These are phyloP conservation scores for Rhodotorula diobovata DNA, from an alignment of 768 basidiomycete genomes.

Conservation along the genomic window DNA sequence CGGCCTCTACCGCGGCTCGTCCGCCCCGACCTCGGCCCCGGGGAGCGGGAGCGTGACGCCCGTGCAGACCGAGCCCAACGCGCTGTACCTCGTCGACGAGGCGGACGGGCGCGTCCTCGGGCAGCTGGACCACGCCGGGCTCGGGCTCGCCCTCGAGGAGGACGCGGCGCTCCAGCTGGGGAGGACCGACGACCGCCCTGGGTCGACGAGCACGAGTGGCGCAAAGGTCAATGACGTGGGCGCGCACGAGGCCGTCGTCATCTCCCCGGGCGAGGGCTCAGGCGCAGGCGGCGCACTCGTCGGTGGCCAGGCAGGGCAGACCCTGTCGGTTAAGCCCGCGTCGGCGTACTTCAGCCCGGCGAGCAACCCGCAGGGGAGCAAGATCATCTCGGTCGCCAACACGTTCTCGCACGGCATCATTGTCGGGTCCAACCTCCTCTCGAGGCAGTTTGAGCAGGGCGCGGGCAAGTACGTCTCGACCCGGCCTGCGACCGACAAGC, in stretches of 20 bases:
- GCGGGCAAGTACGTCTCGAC: conserved; percentile 10
- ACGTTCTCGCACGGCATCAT: conserved; percentile 20
- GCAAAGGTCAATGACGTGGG: conserved; percentile 3
- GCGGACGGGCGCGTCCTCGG: conserved; percentile 14
- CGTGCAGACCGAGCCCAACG: not conserved
- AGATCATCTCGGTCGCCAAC: conserved; percentile 22
- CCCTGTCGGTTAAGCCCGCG: conserved; percentile 14
- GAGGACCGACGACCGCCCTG: not conserved
- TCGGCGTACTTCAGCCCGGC: conserved; percentile 23
- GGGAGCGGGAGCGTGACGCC: not conserved
- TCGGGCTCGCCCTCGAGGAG: conserved; percentile 10
- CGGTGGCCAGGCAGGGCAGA: not conserved
- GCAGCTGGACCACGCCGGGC: not conserved
- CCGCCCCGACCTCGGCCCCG: too few species aligned
- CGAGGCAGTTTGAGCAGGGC: conserved; percentile 3
- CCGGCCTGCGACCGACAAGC: conserved; percentile 15
- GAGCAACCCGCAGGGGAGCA: conserved; percentile 10
- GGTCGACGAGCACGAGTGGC: not conserved
- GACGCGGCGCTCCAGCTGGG: not conserved
- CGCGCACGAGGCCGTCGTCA: conserved; percentile 31
- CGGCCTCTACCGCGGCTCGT: not conserved
- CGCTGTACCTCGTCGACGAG: conserved; percentile 35
- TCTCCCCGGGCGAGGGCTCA: conserved; percentile 6
- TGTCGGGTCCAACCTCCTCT: conserved; percentile 17
- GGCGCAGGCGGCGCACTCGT: not conserved